A percentile compares a stretch with the other conserved stretches of the same genome.
These are phyloP conservation scores for Protomyces pachydermus DNA, from an alignment of 1,139 yeast species.

Conservation along the genomic window DNA sequence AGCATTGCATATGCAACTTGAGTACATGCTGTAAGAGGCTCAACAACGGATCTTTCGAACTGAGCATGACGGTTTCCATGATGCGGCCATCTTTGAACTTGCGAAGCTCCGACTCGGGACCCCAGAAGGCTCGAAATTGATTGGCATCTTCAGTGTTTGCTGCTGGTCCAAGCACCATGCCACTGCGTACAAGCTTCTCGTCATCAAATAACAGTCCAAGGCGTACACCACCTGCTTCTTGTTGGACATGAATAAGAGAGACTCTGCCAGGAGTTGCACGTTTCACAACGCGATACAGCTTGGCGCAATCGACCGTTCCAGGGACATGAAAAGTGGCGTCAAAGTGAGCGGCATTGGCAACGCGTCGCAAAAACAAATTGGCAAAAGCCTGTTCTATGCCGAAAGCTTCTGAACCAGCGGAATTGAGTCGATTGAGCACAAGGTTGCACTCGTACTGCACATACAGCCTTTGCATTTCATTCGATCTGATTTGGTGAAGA, in stretches of 20 bases:
- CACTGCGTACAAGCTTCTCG: neutral
- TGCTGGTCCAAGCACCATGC: constrained; percentile 55
- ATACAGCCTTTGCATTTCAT: neutral
- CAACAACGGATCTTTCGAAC: constrained; percentile 2
- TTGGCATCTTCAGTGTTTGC: constrained; percentile 52
- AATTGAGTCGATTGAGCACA: neutral
- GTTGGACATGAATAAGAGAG: neutral
- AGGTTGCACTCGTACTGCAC: neutral
- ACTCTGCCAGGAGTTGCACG: neutral
- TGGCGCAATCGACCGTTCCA: neutral
- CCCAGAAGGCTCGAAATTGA: constrained; percentile 84
- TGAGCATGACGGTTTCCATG: constrained; percentile 86
- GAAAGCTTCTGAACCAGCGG: neutral
- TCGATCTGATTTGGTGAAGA: neutral
- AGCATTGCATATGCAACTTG: constrained; percentile 54
- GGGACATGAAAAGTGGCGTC: neutral
- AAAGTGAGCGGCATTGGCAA: neutral
- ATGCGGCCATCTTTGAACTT: constrained; percentile 82
- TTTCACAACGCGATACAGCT: neutral
- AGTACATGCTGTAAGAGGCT: constrained; percentile 42
- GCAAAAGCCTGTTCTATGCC: neutral
- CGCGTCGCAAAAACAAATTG: neutral
- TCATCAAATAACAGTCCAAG: neutral
- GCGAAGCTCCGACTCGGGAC: constrained; percentile 73
- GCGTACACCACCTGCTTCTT: neutral